Base-by-base conservation (phyloP, 805 yeast genomes). In the Saturnispora hagleri region DNA sequence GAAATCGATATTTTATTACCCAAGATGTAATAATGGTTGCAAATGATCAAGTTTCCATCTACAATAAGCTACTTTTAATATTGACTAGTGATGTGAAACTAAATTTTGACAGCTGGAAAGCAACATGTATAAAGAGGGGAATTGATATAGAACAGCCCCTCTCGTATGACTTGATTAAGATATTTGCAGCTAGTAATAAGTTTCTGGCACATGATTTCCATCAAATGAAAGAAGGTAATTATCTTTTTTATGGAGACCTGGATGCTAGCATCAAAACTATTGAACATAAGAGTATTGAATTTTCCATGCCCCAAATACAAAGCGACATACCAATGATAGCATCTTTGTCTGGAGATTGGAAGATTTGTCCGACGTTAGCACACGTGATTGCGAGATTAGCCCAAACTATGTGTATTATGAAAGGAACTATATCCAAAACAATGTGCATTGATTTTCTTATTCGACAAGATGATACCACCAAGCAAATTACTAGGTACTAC, bases 11-110 rank as follows among this genome's bases (percentile, higher is more conserved):
- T 41, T 58, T 56, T 1, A 53, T 76, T 1, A 89, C 90, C 5
- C 43, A 43, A 10, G 41, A 28, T 13, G 28, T 18, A 3, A 48
- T 44, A 7, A 28, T 43, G 22, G 20, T 3, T 69, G 76, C 5
- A 74, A 86, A 2, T 74, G 53, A 73, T n/a, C 93, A 86, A 66
- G 80, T 82, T 3, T 72, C 73, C 66, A 75, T 80, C 56, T 86
- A 86, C 61, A 68, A 78, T 20, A 64, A 70, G 42, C 72, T 85
- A 48, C 56, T 82, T 5, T 74, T 70, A 20, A 53, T 65, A 2
- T 56, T 81, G 34, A 51, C 65, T 8, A 31, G 54, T 26, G 61
- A 60, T 50, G 47, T 59, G 0, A 57, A 58, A 13, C 54, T 59
- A 15, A 68, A 78, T 0, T 80, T 77, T 60, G 51, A 64, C 1